These are phyloP conservation scores for Tagetes patula DNA, from an alignment of 129 eudicot genomes.

Conservation along the genomic window DNA sequence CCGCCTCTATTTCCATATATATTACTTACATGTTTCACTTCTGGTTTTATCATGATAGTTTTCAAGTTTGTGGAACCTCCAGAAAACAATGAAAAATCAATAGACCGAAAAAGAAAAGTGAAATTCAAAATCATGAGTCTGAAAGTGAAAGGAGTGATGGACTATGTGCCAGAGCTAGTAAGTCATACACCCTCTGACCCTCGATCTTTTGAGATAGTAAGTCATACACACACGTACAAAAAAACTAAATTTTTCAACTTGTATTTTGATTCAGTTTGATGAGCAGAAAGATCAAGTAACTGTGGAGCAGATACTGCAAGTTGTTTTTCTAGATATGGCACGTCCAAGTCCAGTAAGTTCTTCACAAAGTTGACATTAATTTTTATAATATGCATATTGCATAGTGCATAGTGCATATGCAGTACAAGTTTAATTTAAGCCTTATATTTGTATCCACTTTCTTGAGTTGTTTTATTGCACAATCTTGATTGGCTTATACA, in stretches of 20 bases:
- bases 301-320: conserved; percentile 86
- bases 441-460: neutral
- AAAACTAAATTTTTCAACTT: neutral
- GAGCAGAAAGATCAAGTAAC: conserved; percentile 90
- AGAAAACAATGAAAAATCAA: conserved; percentile 66
- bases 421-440: neutral
- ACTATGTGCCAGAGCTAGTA: conserved; percentile 68
- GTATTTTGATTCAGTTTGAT: conserved; percentile 52
- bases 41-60: conserved; percentile 39
- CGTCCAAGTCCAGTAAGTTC: conserved; percentile 75
- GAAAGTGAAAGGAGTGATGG: conserved; percentile 68
- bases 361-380: neutral
- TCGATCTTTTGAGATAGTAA: neutral
- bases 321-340: conserved; percentile 70
- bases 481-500: conserved; percentile 17
- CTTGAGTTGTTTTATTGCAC: neutral
- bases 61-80: conserved; percentile 80
- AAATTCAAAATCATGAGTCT: conserved; percentile 80
- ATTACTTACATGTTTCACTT: conserved; percentile 28
- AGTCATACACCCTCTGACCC: conserved; percentile 17
- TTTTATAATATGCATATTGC: neutral
- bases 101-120: conserved; percentile 58
- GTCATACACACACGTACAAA: neutral
- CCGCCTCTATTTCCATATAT: neutral
- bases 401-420: neutral